Conservation (phyloP, 352 stramenopile species). For the Pythium plurisporium region DNA sequence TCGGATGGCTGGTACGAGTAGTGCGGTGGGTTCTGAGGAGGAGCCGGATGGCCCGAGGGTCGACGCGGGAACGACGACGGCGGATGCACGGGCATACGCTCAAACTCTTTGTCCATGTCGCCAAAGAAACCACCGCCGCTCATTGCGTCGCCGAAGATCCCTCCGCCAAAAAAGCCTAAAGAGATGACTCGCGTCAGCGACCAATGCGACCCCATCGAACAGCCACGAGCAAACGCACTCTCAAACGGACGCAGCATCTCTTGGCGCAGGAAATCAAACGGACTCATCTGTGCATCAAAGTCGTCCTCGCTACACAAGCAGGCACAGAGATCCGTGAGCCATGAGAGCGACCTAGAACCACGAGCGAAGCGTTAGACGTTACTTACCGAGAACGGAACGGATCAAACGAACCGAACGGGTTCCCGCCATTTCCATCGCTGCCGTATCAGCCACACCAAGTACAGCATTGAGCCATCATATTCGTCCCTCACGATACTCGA, state of each 20-base stretch:
- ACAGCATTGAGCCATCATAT: too few species aligned
- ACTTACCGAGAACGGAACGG: slow-evolving; percentile 48
- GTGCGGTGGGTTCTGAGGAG: slow-evolving; percentile 54
- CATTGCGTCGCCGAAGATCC: slow-evolving; percentile 20
- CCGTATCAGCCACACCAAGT: too few species aligned
- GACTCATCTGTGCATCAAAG: slow-evolving; percentile 73
- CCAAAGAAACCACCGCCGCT: slow-evolving; percentile 48
- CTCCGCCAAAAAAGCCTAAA: slow-evolving; percentile 53
- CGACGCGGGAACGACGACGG: slow-evolving; percentile 37
- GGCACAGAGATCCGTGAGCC: not conserved
- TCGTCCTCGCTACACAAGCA: slow-evolving; percentile 46
- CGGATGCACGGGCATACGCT: slow-evolving; percentile 50
- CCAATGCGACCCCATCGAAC: too few species aligned
- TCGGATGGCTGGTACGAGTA: slow-evolving; percentile 72
- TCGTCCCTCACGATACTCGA: too few species aligned
- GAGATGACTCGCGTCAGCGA: not conserved
- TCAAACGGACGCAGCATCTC: slow-evolving; percentile 82
- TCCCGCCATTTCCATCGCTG: not conserved
- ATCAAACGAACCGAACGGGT: slow-evolving; percentile 30
- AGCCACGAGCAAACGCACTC: too few species aligned
- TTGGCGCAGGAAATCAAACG: slow-evolving; percentile 75
- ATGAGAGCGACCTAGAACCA: too few species aligned
- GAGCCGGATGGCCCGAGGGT: slow-evolving; percentile 30
- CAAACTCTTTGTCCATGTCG: slow-evolving; percentile 60
- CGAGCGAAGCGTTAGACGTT: too few species aligned